Base-by-base conservation (phyloP, 768 basidiomycete genomes). In the Boletus fagicola region DNA sequence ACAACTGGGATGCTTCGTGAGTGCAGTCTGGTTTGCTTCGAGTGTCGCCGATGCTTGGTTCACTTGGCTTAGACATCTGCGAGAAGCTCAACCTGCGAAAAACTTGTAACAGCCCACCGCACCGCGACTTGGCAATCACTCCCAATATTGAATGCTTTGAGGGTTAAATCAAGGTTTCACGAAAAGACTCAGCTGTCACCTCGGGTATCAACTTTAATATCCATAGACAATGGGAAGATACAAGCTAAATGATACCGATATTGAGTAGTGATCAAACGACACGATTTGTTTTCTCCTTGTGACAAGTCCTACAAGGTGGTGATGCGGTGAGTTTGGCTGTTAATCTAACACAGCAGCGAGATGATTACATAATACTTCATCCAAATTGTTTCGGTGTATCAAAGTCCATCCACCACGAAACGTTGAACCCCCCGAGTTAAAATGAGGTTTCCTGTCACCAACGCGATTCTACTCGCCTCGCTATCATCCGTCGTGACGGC, bases 401-500 rank as follows among this genome's bases (percentile, higher is more conserved):
- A 38, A 38, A 30, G 33, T 28, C 24, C 40, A 35, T 44, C 51
- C 52, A 53, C 51, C 15, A 51, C 52, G 42, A 33, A 54, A 15
- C 7, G 30, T 33, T 28, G 45, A 12, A 43, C 36, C 22, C 2
- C 40, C 6, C 31, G 20, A 42, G 40, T 39, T 16, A 50, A 46
- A 20, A 72, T 64, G 70, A 63, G 44, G 42, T 50, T 54, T 40
- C 52, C 16, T 11, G 31, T 49, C 28, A 47, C 56, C 26, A 53
- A 35, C n/a, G 43, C 33, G 18, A 36, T 63, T 39, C 56, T 72
- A 16, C 39, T 68, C 24, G 52, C 53, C 30, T 68, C 61, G 11
- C 42, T 70, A 16, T 60, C 73, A 16, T 72, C 75, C 24, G 46
- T 76, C 44, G 80, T 70, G 33, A 73, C 75, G 16, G 86, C 84